Percentiles rank a stretch among this genome's conserved stretches.
phyloP scores from a whole-genome alignment of 2,329 filamentous ascomycete genomes.

The Pseudogymnoascus sp. region DNA sequence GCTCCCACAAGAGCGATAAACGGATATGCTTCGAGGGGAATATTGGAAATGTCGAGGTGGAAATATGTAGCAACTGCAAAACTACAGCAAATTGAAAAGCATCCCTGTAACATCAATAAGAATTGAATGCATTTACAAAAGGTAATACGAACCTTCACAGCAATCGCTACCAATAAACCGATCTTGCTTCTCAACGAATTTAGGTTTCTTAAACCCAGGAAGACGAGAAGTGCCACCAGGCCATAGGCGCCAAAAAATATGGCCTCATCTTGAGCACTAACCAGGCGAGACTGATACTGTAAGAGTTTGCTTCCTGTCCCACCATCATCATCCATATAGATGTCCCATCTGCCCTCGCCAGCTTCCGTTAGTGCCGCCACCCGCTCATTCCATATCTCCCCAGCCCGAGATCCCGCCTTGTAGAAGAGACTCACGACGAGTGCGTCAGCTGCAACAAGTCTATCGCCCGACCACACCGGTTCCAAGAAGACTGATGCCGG shows the following conservation, averaged over 20 bases:
- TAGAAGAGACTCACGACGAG: constrained; percentile 47
- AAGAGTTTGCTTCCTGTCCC: constrained; percentile 20
- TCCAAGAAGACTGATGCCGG: constrained; percentile 48
- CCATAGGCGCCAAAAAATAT: not conserved
- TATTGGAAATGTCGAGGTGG: not conserved
- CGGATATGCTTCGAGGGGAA: not conserved
- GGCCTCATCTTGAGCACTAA: not conserved
- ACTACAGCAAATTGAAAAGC: not conserved
- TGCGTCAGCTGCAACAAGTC: constrained; percentile 44
- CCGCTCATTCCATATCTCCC: constrained; percentile 36
- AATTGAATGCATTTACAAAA: not conserved
- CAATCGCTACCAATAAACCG: not conserved
- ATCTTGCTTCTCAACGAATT: not conserved
- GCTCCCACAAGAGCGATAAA: not conserved
- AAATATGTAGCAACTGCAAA: not conserved
- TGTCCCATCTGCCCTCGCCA: constrained; percentile 20
- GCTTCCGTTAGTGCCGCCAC: constrained; percentile 17
- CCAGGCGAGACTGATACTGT: not conserved
- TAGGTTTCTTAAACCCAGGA: not conserved
- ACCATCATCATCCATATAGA: constrained; percentile 20
- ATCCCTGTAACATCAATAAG: not conserved
- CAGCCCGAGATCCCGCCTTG: constrained; percentile 34
- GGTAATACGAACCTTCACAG: not conserved
- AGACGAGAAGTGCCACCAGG: not conserved
- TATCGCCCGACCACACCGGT: constrained; percentile 40